Evolutionary conservation across 2,329 filamentous ascomycete species (phyloP), one percentile per base, ranked within the genome.

Genomic region (Acarospora socialis): DNA sequence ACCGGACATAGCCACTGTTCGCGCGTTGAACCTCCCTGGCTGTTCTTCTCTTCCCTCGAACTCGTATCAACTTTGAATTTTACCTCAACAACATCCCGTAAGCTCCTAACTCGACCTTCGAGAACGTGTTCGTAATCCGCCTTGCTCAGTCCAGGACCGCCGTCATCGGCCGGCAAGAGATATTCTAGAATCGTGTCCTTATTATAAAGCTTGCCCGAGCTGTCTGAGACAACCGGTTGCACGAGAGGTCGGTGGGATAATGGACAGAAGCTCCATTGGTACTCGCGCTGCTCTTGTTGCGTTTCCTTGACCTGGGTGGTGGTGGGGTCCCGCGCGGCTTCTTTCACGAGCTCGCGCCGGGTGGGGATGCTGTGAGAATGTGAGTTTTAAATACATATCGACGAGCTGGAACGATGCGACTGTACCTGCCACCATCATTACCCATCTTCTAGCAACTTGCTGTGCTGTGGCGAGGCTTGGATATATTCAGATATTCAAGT

Each of bases 271-370:
- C 72, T 70, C 90, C 90, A 98, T 46, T 75, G 72, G 56, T 95
- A 84, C 37, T 74, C 70, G 50, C 90, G 77, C 24, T 81, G 80
- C 55, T 94, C 87, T 50, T 79, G 74, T 43, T 78, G 78, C 6
- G 80, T 78, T 42, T 90, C 84, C 60, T 95, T 95, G 35, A 93
- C 62, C 61, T 95, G 80, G 28, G 81, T 77, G 17, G 82, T 70
- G 20, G 81, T 92, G 14, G 80, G 81, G 31, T 75, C 70, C 46
- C 82, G 80, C 24, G 86, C 83, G 17, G 86, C 83, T 56, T 87
- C 79, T 59, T 92, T 92, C 54, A 98, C 90, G 27, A 98, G 81
- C 57, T 98, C 92, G 50, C 84, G 80, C 19, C 92, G 81, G 41
- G 80, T 95, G 4, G 90, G 90, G 45, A 98, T 98, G 45, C 82